Evolutionary conservation across 306 rosid genomes (phyloP), one percentile per base, ranked within the genome.

Genomic region (Sicyos baderoa): DNA sequence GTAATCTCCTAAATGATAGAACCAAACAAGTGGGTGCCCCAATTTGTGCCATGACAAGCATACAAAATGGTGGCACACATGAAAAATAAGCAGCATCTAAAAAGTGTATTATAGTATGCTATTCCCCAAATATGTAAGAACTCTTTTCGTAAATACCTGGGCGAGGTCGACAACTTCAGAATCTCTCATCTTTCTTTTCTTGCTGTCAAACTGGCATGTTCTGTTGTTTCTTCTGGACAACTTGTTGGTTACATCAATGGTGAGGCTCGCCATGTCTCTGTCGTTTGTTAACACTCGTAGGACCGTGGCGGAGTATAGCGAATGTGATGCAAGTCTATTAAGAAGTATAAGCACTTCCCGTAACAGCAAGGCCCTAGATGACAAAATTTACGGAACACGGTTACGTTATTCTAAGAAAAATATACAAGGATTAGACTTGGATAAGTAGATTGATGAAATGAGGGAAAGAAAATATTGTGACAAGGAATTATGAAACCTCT

Each of bases 281-380:
- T 73, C 82, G 76, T 16, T 73, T 6, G 85, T 82, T 74, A 92
- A 72, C 42, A 45, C 48, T n/a, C 73, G 83, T 81, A 92, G 75
- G 72, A 86, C 73, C 3, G 81, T 79, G 0, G 78, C 79, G 10
- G 95, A 87, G 81, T 87, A 88, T 45, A 81, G 67, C 7, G 89
- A 84, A 70, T 74, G 83, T 3, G 98, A 89, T 22, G 83, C 96
- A 45, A 92, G 79, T 70, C 98, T 83, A 80, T 92, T 89, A 0
- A 92, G 93, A 75, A 92, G 78, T 70, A 92, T 92, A 58, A 92
- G 83, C 62, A 83, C 86, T 87, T 92, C 98, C 71, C 98, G 83
- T 15, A 89, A 78, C 65, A 89, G 82, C 83, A 89, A 83, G n/a
- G 91, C 85, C 93, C 98, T 92, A 17, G 76, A 65, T 23, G 63